phyloP scores from a whole-genome alignment of 2,329 filamentous ascomycete genomes.

The Fusarium sp. region DNA sequence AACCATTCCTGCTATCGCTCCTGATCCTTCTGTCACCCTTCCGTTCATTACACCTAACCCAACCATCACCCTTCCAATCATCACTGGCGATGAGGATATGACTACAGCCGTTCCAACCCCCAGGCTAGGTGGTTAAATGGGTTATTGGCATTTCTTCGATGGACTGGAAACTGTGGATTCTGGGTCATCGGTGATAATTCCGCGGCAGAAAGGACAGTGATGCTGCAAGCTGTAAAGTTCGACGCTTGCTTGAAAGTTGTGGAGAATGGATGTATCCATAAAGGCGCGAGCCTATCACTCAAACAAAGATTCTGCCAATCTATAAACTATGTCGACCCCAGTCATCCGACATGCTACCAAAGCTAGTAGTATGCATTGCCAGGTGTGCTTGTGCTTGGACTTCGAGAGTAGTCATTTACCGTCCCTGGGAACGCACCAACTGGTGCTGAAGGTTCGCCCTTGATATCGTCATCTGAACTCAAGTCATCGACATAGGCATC shows the following conservation, averaged over 20 bases:
- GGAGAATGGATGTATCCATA: background rate
- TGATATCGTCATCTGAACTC: conserved; percentile 56
- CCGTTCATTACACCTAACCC: conserved; percentile 6
- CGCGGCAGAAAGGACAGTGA: background rate
- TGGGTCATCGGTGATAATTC: background rate
- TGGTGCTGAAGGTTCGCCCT: conserved; percentile 49
- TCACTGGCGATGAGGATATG: background rate
- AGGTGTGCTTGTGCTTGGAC: conserved; percentile 48
- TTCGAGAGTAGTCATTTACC: conserved; percentile 53
- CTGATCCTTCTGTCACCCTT: background rate
- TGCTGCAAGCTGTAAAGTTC: background rate
- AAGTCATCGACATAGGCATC: conserved; percentile 52
- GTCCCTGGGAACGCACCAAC: conserved; percentile 66
- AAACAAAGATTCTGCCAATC: background rate
- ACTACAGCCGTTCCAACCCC: background rate
- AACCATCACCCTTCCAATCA: conserved; percentile 4
- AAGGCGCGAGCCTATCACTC: background rate
- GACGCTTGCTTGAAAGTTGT: background rate
- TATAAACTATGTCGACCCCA: background rate
- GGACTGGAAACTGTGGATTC: background rate
- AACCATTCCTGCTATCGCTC: background rate
- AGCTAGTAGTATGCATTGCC: conserved; percentile 56
- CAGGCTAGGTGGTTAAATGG: background rate
- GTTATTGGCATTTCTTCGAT: background rate
- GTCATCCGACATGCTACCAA: background rate